These are phyloP conservation scores for Cutaneotrichosporon sp. DNA, from an alignment of 1,284 basidiomycete genomes.

Conservation along the genomic window DNA sequence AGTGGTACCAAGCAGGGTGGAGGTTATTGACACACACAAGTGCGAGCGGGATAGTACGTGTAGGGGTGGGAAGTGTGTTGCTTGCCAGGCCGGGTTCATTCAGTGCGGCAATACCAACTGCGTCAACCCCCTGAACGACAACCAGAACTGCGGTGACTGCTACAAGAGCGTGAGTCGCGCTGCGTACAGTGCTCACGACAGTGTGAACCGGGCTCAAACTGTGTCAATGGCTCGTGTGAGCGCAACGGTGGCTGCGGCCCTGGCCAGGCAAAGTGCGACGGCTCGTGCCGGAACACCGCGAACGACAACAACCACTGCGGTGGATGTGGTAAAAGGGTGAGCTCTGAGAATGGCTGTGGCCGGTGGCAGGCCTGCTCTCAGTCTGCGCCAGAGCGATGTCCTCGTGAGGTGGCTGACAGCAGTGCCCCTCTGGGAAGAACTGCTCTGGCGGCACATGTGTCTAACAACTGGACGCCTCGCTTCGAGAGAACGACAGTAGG, in stretches of 20 bases:
- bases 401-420: background rate
- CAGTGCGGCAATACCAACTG: background rate
- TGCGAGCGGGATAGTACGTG: background rate
- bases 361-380: too few relatives aligned
- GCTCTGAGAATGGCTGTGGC: background rate
- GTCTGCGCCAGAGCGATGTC: too few relatives aligned
- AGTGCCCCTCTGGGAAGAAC: background rate
- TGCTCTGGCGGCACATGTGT: background rate
- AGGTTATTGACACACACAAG: too few relatives aligned
- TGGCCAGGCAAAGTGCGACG: background rate
- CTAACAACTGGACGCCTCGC: too few relatives aligned
- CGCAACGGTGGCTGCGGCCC: background rate
- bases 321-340: background rate
- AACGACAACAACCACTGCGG: slow-evolving; percentile 1
- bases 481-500: too few relatives aligned
- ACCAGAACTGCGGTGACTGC: background rate
- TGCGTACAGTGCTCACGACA: background rate
- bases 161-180: background rate
- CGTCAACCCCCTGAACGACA: background rate
- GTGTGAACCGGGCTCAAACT: background rate
- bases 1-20: too few relatives aligned
- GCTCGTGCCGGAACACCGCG: background rate
- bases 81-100: background rate
- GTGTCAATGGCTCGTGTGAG: background rate
- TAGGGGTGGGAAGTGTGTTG: background rate